Base-by-base conservation (phyloP, 345 rosid species). In the Citrus maxima region DNA sequence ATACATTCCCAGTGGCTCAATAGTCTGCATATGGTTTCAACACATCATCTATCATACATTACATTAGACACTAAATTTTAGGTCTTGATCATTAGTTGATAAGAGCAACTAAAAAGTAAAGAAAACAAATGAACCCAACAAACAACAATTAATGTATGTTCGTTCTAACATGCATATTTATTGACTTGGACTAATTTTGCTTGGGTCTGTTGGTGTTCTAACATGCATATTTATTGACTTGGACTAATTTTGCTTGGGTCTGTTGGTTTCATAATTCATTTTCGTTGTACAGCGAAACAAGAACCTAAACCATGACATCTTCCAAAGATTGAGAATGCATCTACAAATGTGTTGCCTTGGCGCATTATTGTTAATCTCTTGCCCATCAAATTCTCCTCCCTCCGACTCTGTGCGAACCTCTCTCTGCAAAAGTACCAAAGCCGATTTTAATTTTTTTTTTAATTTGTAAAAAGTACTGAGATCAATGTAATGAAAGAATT, bases 291-390 rank as follows among this genome's bases (percentile, higher is more conserved):
- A 62, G 32, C 56, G 37, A 54, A 68, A 59, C 35, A 87, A 77
- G 67, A 87, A 74, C 72, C 80, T 83, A 84, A 87, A 80, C 87
- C 93, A 89, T 62, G 87, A 83, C 59, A 78, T 75, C 28, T 87
- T 88, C 88, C 87, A 85, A 28, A 84, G 60, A 77, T 82, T 85
- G 12, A 78, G 14, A 25, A 85, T 64, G 73, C 86, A 83, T 72
- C 77, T 72, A 77, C 66, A 55, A 59, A 68, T 58, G 40, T 84
- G 64, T 27, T 76, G 78, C 58, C 84, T 81, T 35, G 70, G 74
- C 65, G 84, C 84, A 74, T 74, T 10, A 42, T 42, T 42, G 10
- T 42, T 10, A 10, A 10, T 75, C 65, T 46, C 80, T 42, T 75
- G 83, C 0, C 60, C 59, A 68, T 61, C 65, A 74, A 56, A 5